A percentile compares a stretch with the other conserved stretches of the same genome.
Evolutionary conservation across 192 early-diverging fungal genomes (phyloP).

Genomic region (Coemansia umbellata): DNA sequence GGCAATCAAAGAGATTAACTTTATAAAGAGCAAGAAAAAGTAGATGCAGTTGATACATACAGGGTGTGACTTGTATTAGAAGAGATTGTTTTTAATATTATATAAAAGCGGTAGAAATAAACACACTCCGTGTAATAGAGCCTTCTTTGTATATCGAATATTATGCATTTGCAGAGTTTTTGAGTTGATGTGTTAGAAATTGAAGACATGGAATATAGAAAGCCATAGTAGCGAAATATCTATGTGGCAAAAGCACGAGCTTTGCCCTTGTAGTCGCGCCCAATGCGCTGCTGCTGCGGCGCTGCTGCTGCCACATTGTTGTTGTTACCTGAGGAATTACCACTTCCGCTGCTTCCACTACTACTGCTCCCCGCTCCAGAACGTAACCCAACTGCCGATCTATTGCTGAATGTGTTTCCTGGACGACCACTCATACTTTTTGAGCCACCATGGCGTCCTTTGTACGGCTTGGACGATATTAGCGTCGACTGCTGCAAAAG

Average conservation of each 20-base stretch:
- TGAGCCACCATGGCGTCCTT: neutral
- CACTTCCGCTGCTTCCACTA: neutral
- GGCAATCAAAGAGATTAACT: conserved; percentile 66
- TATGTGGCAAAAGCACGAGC: conserved; percentile 28
- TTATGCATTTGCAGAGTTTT: too few relatives aligned
- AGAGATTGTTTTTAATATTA: too few relatives aligned
- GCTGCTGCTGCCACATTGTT: neutral
- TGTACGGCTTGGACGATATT: neutral
- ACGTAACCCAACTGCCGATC: neutral
- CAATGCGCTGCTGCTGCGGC: neutral
- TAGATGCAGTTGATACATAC: conserved; percentile 12
- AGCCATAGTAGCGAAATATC: too few relatives aligned
- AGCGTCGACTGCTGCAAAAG: conserved; percentile 19
- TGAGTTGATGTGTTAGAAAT: too few relatives aligned
- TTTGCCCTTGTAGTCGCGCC: conserved; percentile 40
- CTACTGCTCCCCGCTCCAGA: neutral
- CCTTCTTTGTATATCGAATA: too few relatives aligned
- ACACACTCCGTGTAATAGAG: too few relatives aligned
- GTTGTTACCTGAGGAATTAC: neutral
- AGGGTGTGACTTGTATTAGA: too few relatives aligned
- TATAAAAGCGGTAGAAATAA: too few relatives aligned
- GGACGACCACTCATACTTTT: neutral
- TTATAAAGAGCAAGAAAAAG: conserved; percentile 74
- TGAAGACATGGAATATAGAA: too few relatives aligned
- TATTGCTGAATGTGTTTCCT: conserved; percentile 1